Evolutionary conservation across 176 grass and related monocot genomes (phyloP).

Genomic region (Carex myosuroides): DNA sequence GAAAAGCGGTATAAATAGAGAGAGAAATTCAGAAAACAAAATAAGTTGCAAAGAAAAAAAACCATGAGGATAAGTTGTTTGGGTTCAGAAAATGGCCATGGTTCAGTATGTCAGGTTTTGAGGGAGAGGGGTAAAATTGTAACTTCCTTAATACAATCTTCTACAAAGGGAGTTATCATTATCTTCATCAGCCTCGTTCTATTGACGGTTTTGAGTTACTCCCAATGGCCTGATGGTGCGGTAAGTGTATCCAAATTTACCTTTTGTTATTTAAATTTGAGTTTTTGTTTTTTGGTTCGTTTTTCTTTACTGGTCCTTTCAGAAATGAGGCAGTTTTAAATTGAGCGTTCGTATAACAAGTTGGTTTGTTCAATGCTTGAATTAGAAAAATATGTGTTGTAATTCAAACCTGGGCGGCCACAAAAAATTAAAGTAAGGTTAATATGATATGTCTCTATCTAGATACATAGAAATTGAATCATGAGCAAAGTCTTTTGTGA

Average conservation of each 20-base stretch:
- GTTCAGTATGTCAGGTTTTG: neutral
- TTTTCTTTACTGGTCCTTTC: neutral
- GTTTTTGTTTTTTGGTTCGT: neutral
- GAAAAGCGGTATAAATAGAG: neutral
- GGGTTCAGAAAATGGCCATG: neutral
- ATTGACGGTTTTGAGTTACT: constrained; percentile 17
- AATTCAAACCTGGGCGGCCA: neutral
- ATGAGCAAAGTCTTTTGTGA: neutral
- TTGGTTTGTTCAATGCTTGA: neutral
- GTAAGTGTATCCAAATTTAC: constrained; percentile 6
- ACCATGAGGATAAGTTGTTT: constrained; percentile 7
- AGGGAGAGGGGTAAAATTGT: neutral
- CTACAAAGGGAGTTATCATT: constrained; percentile 20
- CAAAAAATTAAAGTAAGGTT: neutral
- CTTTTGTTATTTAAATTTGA: neutral
- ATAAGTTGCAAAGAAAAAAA: neutral
- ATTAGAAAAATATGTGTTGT: neutral
- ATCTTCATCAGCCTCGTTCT: constrained; percentile 7
- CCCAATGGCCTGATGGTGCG: neutral
- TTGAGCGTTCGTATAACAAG: neutral
- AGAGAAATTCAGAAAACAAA: neutral
- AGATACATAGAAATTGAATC: neutral
- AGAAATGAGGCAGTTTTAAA: neutral
- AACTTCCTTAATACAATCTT: neutral
- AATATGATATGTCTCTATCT: neutral